Evolutionary conservation across 352 stramenopile species (phyloP).

Genomic region (Globisporangium abappressorium): DNA sequence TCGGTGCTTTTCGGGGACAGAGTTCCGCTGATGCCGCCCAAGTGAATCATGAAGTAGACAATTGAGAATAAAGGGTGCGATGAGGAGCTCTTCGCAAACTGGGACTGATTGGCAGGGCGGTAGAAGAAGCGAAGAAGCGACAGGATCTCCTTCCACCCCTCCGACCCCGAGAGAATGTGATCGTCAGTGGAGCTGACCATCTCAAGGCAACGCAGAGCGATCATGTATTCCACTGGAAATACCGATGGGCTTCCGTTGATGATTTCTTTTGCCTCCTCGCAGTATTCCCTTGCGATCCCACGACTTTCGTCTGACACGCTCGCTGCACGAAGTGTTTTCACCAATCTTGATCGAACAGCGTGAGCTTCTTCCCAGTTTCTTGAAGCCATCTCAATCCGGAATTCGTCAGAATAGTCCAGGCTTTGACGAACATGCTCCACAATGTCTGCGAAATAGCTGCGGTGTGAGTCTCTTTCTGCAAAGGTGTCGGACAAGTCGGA

Average conservation of each 20-base stretch:
- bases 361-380: slow-evolving; percentile 42
- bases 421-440: slow-evolving; percentile 4
- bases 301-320: slow-evolving; percentile 17
- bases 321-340: slow-evolving; percentile 35
- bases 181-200: slow-evolving; percentile 30
- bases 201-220: slow-evolving; percentile 44
- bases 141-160: slow-evolving; percentile 32
- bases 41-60: slow-evolving; percentile 36
- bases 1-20: neutral
- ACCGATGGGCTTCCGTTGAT: slow-evolving; percentile 40
- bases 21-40: slow-evolving; percentile 4
- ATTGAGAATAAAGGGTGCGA: slow-evolving; percentile 55
- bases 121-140: slow-evolving; percentile 71
- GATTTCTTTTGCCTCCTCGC: slow-evolving; percentile 25
- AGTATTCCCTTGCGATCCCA: slow-evolving; percentile 26
- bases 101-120: slow-evolving; percentile 51
- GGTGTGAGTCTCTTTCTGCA: neutral
- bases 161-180: slow-evolving; percentile 25
- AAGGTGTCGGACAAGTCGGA: slow-evolving; percentile 10
- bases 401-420: slow-evolving; percentile 17
- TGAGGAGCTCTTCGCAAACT: slow-evolving; percentile 48
- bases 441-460: slow-evolving; percentile 10
- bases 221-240: slow-evolving; percentile 65
- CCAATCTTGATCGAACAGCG: slow-evolving; percentile 34
- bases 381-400: slow-evolving; percentile 35